Evolutionary conservation across 805 yeast species (phyloP).

Genomic region (Myxozyma melibiosi): DNA sequence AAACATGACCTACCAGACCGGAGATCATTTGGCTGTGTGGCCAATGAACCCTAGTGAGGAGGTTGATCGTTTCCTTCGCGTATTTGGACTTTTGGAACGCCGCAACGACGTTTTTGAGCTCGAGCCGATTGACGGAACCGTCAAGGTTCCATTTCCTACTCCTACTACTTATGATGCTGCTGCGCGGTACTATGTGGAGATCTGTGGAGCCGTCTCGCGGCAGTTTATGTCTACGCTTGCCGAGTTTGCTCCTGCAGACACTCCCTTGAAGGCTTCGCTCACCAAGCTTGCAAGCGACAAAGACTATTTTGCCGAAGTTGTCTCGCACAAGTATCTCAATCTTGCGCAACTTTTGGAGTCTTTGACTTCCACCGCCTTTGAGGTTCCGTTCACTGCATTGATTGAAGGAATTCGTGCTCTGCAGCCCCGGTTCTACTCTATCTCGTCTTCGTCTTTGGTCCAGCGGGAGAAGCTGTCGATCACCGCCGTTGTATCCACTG

Average conservation of each 20-base stretch:
- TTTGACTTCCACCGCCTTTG: slow-evolving; percentile 61
- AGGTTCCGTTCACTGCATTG: slow-evolving; percentile 82
- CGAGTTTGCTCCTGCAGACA: slow-evolving; percentile 75
- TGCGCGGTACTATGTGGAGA: slow-evolving; percentile 82
- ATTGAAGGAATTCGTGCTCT: slow-evolving; percentile 77
- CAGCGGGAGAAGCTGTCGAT: slow-evolving; percentile 74
- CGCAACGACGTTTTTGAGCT: slow-evolving; percentile 60
- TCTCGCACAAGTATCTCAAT: slow-evolving; percentile 63
- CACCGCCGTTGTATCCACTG: slow-evolving; percentile 85
- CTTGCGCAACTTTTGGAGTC: slow-evolving; percentile 71
- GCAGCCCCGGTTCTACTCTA: slow-evolving; percentile 94
- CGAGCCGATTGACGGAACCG: slow-evolving; percentile 60
- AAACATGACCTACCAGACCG: slow-evolving; percentile 82
- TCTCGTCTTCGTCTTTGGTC: slow-evolving; percentile 80
- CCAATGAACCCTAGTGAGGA: slow-evolving; percentile 82
- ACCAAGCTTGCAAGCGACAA: slow-evolving; percentile 64
- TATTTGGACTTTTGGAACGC: slow-evolving; percentile 61
- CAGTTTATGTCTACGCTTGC: slow-evolving; percentile 72
- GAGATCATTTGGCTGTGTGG: slow-evolving; percentile 94
- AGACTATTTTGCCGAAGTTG: slow-evolving; percentile 62
- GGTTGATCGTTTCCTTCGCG: slow-evolving; percentile 60
- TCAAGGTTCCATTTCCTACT: slow-evolving; percentile 46
- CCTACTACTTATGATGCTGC: slow-evolving; percentile 87
- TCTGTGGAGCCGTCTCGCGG: slow-evolving; percentile 89
- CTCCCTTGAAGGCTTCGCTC: slow-evolving; percentile 51